Evolutionary conservation across 345 rosid species (phyloP).

Genomic region (Hibiscus trionum): DNA sequence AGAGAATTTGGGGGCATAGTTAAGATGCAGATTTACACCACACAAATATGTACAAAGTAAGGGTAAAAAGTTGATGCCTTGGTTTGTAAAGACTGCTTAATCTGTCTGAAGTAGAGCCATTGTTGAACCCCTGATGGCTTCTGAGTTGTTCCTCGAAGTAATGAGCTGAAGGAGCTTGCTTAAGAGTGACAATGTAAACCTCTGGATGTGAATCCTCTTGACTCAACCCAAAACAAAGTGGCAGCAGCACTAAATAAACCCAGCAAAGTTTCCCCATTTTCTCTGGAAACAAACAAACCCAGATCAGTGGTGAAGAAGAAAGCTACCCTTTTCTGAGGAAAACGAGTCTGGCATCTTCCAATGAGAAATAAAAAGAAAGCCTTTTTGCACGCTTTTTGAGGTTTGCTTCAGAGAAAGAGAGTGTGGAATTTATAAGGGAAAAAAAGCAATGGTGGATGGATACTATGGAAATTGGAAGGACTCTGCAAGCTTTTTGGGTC

Average conservation of each 20-base stretch:
- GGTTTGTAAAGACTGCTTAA: slow-evolving; percentile 22
- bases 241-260: slow-evolving; percentile 24
- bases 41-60: not conserved
- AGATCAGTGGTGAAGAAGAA: not conserved
- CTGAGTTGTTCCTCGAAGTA: slow-evolving; percentile 25
- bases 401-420: not conserved
- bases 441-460: not conserved
- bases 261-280: slow-evolving; percentile 28
- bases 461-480: no score
- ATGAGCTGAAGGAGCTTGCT: slow-evolving; percentile 56
- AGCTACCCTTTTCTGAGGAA: slow-evolving; percentile 11
- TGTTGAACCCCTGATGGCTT: slow-evolving; percentile 26
- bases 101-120: slow-evolving; percentile 30
- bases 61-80: slow-evolving; percentile 31
- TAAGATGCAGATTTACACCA: no score
- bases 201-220: slow-evolving; percentile 28
- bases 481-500: no score
- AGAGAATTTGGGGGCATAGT: no score
- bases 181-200: slow-evolving; percentile 73
- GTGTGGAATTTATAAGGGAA: not conserved
- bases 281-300: not conserved
- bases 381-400: slow-evolving; percentile 14
- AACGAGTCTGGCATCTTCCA: slow-evolving; percentile 1
- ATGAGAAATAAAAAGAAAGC: slow-evolving; percentile 19
- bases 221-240: slow-evolving; percentile 36